Evolutionary conservation across 139 green algal species (phyloP).

Genomic region (Chlamydomonas asymmetrica): DNA sequence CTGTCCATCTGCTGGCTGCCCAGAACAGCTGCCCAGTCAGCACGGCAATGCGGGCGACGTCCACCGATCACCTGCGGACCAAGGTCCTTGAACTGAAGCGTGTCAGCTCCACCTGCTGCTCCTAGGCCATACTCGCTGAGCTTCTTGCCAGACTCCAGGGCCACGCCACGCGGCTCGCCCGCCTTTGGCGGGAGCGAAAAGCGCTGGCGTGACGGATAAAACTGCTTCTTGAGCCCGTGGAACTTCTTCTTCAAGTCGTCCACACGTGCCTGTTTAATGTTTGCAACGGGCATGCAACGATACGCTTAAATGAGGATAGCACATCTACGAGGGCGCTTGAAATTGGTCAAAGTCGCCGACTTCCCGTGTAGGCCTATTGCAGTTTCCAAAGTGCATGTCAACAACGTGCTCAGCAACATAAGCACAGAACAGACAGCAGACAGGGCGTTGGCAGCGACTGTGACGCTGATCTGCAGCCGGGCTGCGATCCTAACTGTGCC

Average conservation of each 20-base stretch:
- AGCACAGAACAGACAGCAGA: background rate
- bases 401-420: background rate
- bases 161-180: conserved; percentile 59
- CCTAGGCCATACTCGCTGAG: conserved; percentile 71
- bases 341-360: too few relatives aligned
- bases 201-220: conserved; percentile 74
- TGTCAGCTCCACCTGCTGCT: conserved; percentile 43
- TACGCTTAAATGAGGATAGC: background rate
- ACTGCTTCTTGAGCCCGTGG: conserved; percentile 47
- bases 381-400: conserved; percentile 7
- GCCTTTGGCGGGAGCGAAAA: conserved; percentile 68
- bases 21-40: too few relatives aligned
- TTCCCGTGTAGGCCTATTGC: background rate
- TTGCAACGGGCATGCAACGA: background rate
- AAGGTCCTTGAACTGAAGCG: conserved; percentile 94
- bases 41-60: too few relatives aligned
- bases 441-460: background rate
- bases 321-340: background rate
- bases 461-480: too few relatives aligned
- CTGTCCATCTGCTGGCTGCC: background rate
- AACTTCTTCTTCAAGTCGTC: conserved; percentile 80
- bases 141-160: conserved; percentile 59
- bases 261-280: conserved; percentile 67
- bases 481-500: too few relatives aligned
- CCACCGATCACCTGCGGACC: conserved; percentile 86